Percentiles rank a stretch among this genome's conserved stretches.
Conservation (phyloP, 2,329 filamentous ascomycete genomes). For the Coniochaeta ligniaria region DNA sequence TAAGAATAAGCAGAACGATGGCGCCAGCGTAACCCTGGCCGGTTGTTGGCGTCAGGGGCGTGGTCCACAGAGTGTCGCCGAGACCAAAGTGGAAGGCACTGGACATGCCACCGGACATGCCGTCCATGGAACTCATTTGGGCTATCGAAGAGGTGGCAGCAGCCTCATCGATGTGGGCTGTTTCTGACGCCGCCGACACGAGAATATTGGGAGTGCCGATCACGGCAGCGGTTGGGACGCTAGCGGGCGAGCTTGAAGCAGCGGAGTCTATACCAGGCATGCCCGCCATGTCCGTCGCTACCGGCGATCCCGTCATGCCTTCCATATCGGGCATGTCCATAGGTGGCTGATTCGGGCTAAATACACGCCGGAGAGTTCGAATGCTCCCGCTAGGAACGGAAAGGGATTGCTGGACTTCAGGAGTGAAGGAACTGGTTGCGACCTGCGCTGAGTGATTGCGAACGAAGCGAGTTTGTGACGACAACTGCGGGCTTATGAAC, state of each 20-base stretch:
- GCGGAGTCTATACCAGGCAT: background rate
- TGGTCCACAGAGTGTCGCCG: background rate
- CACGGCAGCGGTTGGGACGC: no score
- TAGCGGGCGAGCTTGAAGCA: background rate
- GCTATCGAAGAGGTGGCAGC: background rate
- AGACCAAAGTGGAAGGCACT: background rate
- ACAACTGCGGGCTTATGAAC: no score
- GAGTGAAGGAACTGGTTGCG: conserved; percentile 1
- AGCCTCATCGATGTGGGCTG: background rate
- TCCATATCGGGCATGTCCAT: background rate
- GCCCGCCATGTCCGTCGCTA: background rate
- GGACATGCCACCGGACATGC: conserved; percentile 1
- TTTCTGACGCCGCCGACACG: background rate
- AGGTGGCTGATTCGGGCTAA: background rate
- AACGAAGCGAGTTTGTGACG: background rate
- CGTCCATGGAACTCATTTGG: background rate
- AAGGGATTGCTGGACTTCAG: background rate
- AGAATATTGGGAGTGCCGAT: no score
- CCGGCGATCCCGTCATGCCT: background rate
- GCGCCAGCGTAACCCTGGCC: conserved; percentile 2
- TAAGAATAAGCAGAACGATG: background rate
- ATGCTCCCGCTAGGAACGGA: background rate
- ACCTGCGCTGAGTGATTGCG: background rate
- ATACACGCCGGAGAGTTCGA: background rate
- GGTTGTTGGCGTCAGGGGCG: conserved; percentile 1